Base-by-base conservation (phyloP, 352 stramenopile species). In the Phytophthora europaea region DNA sequence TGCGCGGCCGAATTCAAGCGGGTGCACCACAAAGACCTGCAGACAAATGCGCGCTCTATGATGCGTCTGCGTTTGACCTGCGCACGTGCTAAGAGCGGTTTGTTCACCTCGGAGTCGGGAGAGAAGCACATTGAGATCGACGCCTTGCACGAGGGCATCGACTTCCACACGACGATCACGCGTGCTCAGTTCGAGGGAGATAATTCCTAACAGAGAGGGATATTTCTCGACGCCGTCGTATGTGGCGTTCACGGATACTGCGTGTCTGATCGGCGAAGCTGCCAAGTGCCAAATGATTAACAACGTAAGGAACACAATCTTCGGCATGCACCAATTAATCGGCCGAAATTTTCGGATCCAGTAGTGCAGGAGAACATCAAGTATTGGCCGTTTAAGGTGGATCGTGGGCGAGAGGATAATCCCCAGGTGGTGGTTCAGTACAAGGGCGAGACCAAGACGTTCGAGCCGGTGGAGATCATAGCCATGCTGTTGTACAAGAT, bases 111-210 rank as follows among this genome's bases (percentile, higher is more conserved):
- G 6, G 43, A 50, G 16, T 50, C 43, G 43, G 22, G 10, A 15
- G 48, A 67, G 22, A 23, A 12, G 1, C 33, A 7, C 33, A 52
- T 67, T 40, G 33, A 60, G 18, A 33, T 60, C 23, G 60, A 67
- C 60, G 16, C 31, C 9, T 34, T 67, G 33, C 16, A 45, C 43
- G 60, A 67, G 4, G 48, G 31, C 1, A 38, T 60, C 15, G 18
- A 40, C 43, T 59, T 60, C 20, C 16, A 28, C 31, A 12, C 16
- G 10, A 67, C 22, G 4, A 60, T 67, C 33, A 52, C 47, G 13
- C 31, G 33, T 26, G 12, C 33, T 1, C 15, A 23, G 31, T 38
- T 59, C 26, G 60, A 67, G 20, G 26, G 36, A 45, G 36, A 8
- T 45, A 5, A 22, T 50, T 16, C 43, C 43, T 23, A 22, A 50